A percentile compares a stretch with the other conserved stretches of the same genome.
phyloP scores from a whole-genome alignment of 75 land plant genomes.

The Picea glauca region DNA sequence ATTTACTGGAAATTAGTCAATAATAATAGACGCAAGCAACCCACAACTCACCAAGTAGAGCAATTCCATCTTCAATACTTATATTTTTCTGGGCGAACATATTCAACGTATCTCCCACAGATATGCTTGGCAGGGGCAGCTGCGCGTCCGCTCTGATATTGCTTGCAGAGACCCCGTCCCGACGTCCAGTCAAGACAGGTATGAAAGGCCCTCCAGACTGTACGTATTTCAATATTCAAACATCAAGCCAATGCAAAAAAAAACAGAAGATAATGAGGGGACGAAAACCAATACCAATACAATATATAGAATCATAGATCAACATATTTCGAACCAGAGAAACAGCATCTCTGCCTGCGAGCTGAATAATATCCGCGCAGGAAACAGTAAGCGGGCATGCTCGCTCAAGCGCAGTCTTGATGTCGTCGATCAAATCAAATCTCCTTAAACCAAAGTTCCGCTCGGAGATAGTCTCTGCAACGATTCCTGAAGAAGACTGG shows the following conservation, averaged over 20 bases:
- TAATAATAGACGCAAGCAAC: neutral
- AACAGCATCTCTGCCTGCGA: conserved; percentile 30
- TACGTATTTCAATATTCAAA: neutral
- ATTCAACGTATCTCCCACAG: conserved; percentile 10
- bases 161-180: conserved; percentile 17
- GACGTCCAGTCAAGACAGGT: conserved; percentile 14
- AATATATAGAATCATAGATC: neutral
- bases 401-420: conserved; percentile 20
- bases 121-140: conserved; percentile 15
- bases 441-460: conserved; percentile 21
- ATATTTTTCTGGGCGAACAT: conserved; percentile 18
- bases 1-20: too few relatives aligned
- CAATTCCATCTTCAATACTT: conserved; percentile 21
- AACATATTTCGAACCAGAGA: neutral
- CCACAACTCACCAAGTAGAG: conserved; percentile 19
- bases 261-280: neutral
- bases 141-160: conserved; percentile 9
- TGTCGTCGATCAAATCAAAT: conserved; percentile 19
- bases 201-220: conserved; percentile 29
- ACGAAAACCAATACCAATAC: neutral
- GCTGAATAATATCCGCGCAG: conserved; percentile 28
- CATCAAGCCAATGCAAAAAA: neutral
- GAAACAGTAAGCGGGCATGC: conserved; percentile 29
- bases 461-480: conserved; percentile 17
- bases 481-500: conserved; percentile 1